Conservation (phyloP, 2,329 filamentous ascomycete species). For the Ilyonectria sp. region DNA sequence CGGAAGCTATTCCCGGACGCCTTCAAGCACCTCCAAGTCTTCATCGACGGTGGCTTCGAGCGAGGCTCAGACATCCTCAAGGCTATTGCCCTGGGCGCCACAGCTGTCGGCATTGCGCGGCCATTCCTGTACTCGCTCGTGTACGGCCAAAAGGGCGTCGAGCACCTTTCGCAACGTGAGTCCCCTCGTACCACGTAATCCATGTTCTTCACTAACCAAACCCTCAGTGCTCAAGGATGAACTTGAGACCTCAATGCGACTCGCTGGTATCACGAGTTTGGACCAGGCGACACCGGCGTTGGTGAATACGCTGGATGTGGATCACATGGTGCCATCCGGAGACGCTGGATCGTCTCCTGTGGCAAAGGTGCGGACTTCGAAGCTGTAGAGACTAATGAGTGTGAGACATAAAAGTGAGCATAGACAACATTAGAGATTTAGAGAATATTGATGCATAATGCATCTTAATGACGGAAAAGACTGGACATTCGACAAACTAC, state of each 20-base stretch:
- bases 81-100: slow-evolving; percentile 66
- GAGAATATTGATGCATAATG: slow-evolving; percentile 3
- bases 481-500: not conserved
- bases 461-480: slow-evolving; percentile 21
- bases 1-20: slow-evolving; percentile 64
- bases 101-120: slow-evolving; percentile 67
- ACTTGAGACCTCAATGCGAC: slow-evolving; percentile 50
- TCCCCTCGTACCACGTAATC: accelerated
- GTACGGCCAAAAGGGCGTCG: slow-evolving; percentile 69
- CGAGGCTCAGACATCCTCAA: slow-evolving; percentile 70
- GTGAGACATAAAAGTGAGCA: not conserved
- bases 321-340: slow-evolving; percentile 48
- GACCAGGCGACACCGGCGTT: slow-evolving; percentile 47
- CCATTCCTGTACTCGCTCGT: slow-evolving; percentile 67
- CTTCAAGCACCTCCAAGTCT: slow-evolving; percentile 65
- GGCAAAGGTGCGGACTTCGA: slow-evolving; percentile 25
- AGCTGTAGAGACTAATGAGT: slow-evolving; percentile 30
- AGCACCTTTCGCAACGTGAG: slow-evolving; percentile 70
- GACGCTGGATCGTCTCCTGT: slow-evolving; percentile 26
- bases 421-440: not conserved
- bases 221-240: slow-evolving; percentile 49
- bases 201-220: not conserved
- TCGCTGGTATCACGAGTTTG: slow-evolving; percentile 49
- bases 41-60: slow-evolving; percentile 68
- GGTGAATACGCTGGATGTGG: slow-evolving; percentile 52